Base-by-base conservation (phyloP, 352 stramenopile genomes). In the Phytophthora chlamydospora region DNA sequence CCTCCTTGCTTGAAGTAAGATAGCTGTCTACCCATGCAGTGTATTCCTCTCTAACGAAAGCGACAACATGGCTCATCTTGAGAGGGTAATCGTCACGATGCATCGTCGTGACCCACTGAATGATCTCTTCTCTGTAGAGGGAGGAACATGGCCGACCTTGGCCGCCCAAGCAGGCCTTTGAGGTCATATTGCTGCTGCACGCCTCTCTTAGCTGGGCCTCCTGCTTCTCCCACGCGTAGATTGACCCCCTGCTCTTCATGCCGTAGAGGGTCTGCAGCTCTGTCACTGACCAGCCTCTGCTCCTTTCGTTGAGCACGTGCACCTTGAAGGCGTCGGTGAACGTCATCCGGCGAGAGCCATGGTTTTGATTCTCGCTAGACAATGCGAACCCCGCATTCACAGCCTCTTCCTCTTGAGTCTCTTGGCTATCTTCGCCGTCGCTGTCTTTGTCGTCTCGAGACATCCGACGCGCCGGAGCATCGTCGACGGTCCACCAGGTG, bases 71-170 rank as follows among this genome's bases (percentile, higher is more conserved):
- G 7, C 24, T 50, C 43, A 50, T 27, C 29, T 50, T 50, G 12
- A 50, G 43, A 9, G 43, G 43, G 27, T 50, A 69, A 34, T 73
- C 54, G 4, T 72, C 58, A n/a, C 64, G 51, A 1, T 58, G 41
- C 24, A 73, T 42, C 3, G n/a, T 13, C 42, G 69, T 73, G 33
- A 73, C 65, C 52, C 54, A 76, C 32, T 69, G 58, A 11, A 66
- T 33, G 4, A 72, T 3, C n/a, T 67, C 57, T 11, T 71, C 56
- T 21, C 44, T 6, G 13, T 59, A 19, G 13, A 46, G 24, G 36
- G 69, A 69, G 24, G 14, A 50, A 13, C 43, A 39, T 34, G 43
- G 27, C 14, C 43, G 43, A 13, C 43, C 43, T 39, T 50, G 43
- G 29, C 27, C 27, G 6, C 27, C 43, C 24, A 50, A 38, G 29